Evolutionary conservation across 2,329 filamentous ascomycete genomes (phyloP), one percentile per base, ranked within the genome.

Genomic region (Dothistroma pini): DNA sequence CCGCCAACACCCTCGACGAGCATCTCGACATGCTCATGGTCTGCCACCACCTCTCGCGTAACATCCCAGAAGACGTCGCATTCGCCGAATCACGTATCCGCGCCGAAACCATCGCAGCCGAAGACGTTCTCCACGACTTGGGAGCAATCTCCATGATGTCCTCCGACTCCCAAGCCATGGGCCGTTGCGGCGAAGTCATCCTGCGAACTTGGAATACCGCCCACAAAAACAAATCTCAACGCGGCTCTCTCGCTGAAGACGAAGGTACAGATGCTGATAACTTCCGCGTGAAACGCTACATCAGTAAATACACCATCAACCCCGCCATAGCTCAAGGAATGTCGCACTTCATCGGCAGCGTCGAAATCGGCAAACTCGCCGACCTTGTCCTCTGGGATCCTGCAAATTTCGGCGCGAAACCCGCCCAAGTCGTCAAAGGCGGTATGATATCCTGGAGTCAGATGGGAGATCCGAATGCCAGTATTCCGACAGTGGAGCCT

Each of bases 11-110:
- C 0, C 84, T 97, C 0, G 93, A 97, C 72, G 93, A 97, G 77
- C 93, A 97, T 77, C 84, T 97, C 14, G 93, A 97, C 78, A 97
- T 97, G 93, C 80, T 97, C 52, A 97, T 97, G 93, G 91, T 96
- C 41, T 97, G 93, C 80, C 93, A 97, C 76, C 93, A 97, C 72
- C 81, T 97, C 10, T 92, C 88, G 56, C 91, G 90, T 76, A 88
- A 96, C 76, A 97, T 97, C 62, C 91, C 93, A 60, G 93, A 97
- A 78, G 93, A 97, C 74, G 89, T 97, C 14, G 92, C 93, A 1
- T 97, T 97, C 71, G 93, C 93, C 53, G 93, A 97, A 78, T 91
- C 87, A 38, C 90, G 93, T 44, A 97, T 97, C 76, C 89, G 93
- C 61, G 91, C 91, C 66, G 93, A 97, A 79, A 97, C 93, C 38